Base-by-base conservation (phyloP, 345 rosid genomes). In the Stellera chamaejasme region DNA sequence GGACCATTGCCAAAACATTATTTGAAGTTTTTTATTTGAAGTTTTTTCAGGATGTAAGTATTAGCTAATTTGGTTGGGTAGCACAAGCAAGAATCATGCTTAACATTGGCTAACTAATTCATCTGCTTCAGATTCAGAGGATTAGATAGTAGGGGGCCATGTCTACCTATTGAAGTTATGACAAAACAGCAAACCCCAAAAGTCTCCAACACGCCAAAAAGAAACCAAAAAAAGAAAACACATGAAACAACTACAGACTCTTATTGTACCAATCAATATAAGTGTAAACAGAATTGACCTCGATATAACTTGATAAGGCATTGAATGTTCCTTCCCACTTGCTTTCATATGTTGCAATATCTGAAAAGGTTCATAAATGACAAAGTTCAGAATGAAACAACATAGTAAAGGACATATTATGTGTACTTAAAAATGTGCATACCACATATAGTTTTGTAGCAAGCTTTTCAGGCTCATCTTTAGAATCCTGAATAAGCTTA, bases 271-370 rank as follows among this genome's bases (percentile, higher is more conserved):
- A 8, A 32, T 32, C 39, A 32, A 5, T 32, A 32, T 5, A 32
- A 32, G 23, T 5, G 39, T 5, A 50, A 50, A 10, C 11, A 42
- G 15, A 14, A 6, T 58, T 68, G 71, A 93, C 99, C 97, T 90
- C 10, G 99, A 94, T 74, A 94, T 94, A 59, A 94, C 99, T 82
- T 94, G 99, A 69, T 85, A 94, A 0, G 99, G 99, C 99, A 94
- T 90, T 5, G 99, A 87, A 69, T 90, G 85, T 45, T 94, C 99
- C 76, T 94, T 94, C 72, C 99, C 99, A 42, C 97, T 94, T 32
- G 92, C 64, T 72, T 82, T 90, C 99, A 94, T 87, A 72, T 94
- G 97, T 75, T 90, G 96, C 79, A 94, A 61, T 71, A 94, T 94
- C 99, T 94, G 69, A 49, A 32, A 71, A 47, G 48, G 66, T 25